phyloP scores from a whole-genome alignment of 192 early-diverging fungal genomes.

The Rhizophagus clarus region DNA sequence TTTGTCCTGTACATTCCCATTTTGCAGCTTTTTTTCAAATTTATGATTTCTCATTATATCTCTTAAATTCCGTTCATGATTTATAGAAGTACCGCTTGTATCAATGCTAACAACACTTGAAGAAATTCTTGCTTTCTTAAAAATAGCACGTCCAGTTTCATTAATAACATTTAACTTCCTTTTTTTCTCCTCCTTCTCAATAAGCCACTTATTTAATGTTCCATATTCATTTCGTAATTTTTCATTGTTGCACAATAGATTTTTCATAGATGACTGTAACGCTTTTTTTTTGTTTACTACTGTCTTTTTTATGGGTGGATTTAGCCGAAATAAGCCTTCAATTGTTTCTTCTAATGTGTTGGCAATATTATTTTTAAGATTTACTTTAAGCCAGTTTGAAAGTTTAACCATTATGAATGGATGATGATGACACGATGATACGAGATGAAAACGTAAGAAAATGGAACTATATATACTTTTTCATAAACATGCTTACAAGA shows the following conservation, averaged over 20 bases:
- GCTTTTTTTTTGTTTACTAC: no score
- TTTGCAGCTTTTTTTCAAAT: neutral
- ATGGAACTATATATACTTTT: no score
- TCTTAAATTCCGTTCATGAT: neutral
- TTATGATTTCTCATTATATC: neutral
- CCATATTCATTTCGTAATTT: conserved; percentile 21
- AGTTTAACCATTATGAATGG: no score
- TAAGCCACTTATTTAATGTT: conserved; percentile 21
- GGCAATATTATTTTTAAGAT: no score
- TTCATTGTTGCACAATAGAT: conserved; percentile 18
- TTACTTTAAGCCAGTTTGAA: no score
- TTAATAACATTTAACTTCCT: conserved; percentile 20
- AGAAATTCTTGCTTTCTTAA: conserved; percentile 21
- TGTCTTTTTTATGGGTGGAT: no score
- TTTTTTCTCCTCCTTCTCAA: conserved; percentile 12
- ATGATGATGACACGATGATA: no score
- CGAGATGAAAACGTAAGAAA: no score
- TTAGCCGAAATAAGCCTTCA: no score
- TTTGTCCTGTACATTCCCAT: neutral
- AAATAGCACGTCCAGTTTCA: conserved; percentile 5
- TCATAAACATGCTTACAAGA: no score
- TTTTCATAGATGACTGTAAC: no score
- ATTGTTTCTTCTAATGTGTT: no score
- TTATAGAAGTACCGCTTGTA: neutral
- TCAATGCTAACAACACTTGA: conserved; percentile 19